A percentile compares a stretch with the other conserved stretches of the same genome.
phyloP scores from a whole-genome alignment of 306 rosid genomes.

The Cyclanthera cordifolia region DNA sequence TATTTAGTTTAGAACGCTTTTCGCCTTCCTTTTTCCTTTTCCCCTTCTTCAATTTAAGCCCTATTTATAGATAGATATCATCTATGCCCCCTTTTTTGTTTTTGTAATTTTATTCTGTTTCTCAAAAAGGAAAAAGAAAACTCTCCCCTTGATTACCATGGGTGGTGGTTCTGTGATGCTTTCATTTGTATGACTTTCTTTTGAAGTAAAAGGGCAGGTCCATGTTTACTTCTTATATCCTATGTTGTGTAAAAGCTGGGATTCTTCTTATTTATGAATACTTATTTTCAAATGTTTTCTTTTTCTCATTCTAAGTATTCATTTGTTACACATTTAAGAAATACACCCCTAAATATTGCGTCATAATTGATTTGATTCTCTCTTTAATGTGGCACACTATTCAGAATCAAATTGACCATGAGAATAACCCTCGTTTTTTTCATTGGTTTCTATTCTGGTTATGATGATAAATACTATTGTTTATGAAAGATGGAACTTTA shows the following conservation, averaged over 20 bases:
- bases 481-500: too few relatives aligned
- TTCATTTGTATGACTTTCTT: slow-evolving; percentile 10
- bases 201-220: slow-evolving; percentile 2
- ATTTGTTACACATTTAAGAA: too few relatives aligned
- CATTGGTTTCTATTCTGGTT: too few relatives aligned
- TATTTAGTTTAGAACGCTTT: slow-evolving; percentile 8
- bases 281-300: neutral
- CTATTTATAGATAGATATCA: slow-evolving; percentile 11
- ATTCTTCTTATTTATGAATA: slow-evolving; percentile 11
- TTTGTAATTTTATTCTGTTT: slow-evolving; percentile 14
- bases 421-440: too few relatives aligned
- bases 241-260: slow-evolving; percentile 5
- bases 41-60: neutral
- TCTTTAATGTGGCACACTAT: too few relatives aligned
- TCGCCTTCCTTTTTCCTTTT: neutral
- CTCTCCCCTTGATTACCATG: neutral
- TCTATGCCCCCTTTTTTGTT: neutral
- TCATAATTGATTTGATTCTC: too few relatives aligned
- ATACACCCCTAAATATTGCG: too few relatives aligned
- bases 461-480: too few relatives aligned
- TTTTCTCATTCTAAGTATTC: too few relatives aligned
- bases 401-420: too few relatives aligned
- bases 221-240: neutral
- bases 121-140: neutral
- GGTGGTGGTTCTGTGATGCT: slow-evolving; percentile 11